Conservation (phyloP, 495 filamentous ascomycete genomes). For the Opeltia flavorubescens region DNA sequence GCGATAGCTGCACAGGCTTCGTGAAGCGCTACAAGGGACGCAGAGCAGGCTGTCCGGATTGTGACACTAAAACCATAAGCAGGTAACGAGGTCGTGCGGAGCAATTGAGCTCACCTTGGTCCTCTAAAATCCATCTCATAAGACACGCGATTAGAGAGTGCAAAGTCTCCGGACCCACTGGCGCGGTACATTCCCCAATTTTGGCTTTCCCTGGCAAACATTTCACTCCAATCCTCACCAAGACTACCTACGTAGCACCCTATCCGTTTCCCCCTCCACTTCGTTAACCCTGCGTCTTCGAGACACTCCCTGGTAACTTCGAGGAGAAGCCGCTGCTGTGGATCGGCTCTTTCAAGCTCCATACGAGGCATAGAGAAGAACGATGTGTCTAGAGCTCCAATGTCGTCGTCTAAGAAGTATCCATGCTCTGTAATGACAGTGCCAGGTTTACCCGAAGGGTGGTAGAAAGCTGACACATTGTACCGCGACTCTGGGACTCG, state of each 20-base stretch:
- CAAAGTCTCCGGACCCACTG: slow-evolving; percentile 9
- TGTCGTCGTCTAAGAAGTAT: slow-evolving; percentile 36
- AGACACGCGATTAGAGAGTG: slow-evolving; percentile 20
- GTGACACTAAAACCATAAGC: too few relatives aligned
- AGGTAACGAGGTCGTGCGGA: too few relatives aligned
- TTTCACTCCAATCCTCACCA: slow-evolving; percentile 21
- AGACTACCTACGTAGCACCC: slow-evolving; percentile 23
- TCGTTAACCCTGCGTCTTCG: slow-evolving; percentile 16
- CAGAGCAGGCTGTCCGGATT: slow-evolving; percentile 26
- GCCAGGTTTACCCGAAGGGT: slow-evolving; percentile 4
- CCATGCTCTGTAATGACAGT: slow-evolving; percentile 25
- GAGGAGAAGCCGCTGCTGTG: slow-evolving; percentile 40
- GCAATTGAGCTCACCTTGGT: slow-evolving; percentile 18
- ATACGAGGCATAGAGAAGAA: slow-evolving; percentile 29
- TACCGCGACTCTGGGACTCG: slow-evolving; percentile 22
- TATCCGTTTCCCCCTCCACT: slow-evolving; percentile 22
- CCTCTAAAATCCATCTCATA: slow-evolving; percentile 22
- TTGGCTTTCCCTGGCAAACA: slow-evolving; percentile 15
- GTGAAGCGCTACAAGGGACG: slow-evolving; percentile 22
- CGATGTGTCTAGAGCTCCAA: slow-evolving; percentile 16
- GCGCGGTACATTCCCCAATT: slow-evolving; percentile 6
- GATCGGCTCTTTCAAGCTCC: slow-evolving; percentile 40
- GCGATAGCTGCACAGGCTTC: slow-evolving; percentile 22
- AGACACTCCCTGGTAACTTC: slow-evolving; percentile 32
- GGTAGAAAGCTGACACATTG: slow-evolving; percentile 19